phyloP scores from a whole-genome alignment of 2,329 filamentous ascomycete genomes.

The Aspergillus clavatus region DNA sequence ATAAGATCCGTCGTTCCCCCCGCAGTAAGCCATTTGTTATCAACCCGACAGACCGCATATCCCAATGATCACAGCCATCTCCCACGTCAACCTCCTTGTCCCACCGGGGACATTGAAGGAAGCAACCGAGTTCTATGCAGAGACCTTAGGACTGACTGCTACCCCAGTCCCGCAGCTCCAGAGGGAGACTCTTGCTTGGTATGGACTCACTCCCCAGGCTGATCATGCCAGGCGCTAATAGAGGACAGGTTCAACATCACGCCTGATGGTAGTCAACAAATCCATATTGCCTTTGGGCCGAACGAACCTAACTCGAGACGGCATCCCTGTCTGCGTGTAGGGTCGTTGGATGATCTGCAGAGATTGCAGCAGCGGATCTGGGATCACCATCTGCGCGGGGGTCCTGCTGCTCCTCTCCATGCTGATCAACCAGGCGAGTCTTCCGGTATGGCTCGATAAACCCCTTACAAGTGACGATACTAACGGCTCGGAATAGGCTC shows the following conservation, averaged over 20 bases:
- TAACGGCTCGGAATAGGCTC: conserved; percentile 36
- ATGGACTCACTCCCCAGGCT: neutral
- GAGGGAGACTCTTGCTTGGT: conserved; percentile 52
- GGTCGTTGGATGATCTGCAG: conserved; percentile 45
- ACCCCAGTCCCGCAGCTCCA: conserved; percentile 52
- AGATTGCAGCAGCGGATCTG: conserved; percentile 48
- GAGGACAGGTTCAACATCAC: conserved; percentile 51
- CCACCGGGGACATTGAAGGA: conserved; percentile 49
- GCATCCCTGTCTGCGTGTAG: conserved; percentile 57
- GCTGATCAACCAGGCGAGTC: conserved; percentile 53
- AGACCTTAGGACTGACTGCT: conserved; percentile 52
- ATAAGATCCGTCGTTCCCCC: neutral
- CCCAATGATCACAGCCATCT: conserved; percentile 50
- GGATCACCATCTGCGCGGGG: conserved; percentile 48
- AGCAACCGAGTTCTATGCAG: conserved; percentile 52
- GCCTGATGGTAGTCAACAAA: conserved; percentile 48
- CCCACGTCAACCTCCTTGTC: conserved; percentile 57
- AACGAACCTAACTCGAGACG: conserved; percentile 42
- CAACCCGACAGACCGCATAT: neutral
- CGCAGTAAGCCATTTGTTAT: neutral
- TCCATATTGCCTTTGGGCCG: conserved; percentile 50
- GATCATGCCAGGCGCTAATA: neutral
- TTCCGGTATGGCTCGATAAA: conserved; percentile 30
- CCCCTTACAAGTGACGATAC: neutral
- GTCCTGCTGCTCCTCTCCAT: conserved; percentile 47